Evolutionary conservation across 1,284 basidiomycete genomes (phyloP).

Genomic region (Amylostereum chailletii): DNA sequence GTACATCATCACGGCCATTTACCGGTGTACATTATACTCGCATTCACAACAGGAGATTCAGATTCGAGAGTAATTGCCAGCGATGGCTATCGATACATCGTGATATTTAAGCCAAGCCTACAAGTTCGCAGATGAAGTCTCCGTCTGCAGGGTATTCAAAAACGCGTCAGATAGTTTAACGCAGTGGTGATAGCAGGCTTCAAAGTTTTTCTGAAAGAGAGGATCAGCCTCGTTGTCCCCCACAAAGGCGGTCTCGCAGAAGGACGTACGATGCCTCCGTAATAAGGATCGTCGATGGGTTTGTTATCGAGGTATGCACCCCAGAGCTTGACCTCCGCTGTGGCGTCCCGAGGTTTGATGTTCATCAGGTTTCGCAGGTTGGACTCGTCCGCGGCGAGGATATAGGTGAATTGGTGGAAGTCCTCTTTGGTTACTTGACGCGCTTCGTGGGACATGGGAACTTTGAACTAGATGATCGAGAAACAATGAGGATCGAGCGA

Average conservation of each 20-base stretch:
- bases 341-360: conserved; percentile 45
- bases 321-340: conserved; percentile 59
- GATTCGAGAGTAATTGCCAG: too few relatives aligned
- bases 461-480: conserved; percentile 35
- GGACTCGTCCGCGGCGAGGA: conserved; percentile 60
- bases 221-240: not conserved
- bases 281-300: conserved; percentile 68
- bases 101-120: not conserved
- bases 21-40: too few relatives aligned
- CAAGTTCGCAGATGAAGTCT: conserved; percentile 3
- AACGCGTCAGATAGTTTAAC: conserved; percentile 64
- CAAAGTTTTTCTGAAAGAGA: conserved; percentile 41
- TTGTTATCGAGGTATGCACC: conserved; percentile 64
- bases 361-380: conserved; percentile 52
- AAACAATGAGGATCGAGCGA: not conserved
- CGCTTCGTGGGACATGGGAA: conserved; percentile 52
- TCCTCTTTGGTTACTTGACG: conserved; percentile 51
- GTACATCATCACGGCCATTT: too few relatives aligned
- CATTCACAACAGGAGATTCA: too few relatives aligned
- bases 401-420: conserved; percentile 59
- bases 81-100: not conserved
- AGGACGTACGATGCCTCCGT: conserved; percentile 50
- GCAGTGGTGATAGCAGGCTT: conserved; percentile 58
- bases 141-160: conserved; percentile 47
- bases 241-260: conserved; percentile 5